These are phyloP conservation scores for Pyrenophora tritici-repentis DNA, from an alignment of 2,329 filamentous ascomycete species.

Conservation along the genomic window DNA sequence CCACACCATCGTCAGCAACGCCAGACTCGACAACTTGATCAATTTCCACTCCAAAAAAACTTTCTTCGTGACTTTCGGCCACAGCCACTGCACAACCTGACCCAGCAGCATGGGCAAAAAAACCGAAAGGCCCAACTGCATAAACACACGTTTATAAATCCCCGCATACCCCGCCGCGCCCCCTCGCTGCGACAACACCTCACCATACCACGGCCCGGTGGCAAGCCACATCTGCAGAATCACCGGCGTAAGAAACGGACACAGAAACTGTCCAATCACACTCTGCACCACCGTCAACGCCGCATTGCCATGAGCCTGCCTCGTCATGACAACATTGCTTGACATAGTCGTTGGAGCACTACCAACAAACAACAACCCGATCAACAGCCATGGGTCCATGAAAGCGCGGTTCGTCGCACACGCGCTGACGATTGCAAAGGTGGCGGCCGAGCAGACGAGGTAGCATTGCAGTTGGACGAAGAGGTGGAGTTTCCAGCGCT, in stretches of 20 bases:
- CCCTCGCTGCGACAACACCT: slow-evolving; percentile 60
- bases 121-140: slow-evolving; percentile 70
- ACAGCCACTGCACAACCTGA: slow-evolving; percentile 63
- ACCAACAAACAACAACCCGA: slow-evolving; percentile 70
- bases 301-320: slow-evolving; percentile 67
- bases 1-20: slow-evolving; percentile 62
- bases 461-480: slow-evolving; percentile 71
- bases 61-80: slow-evolving; percentile 59
- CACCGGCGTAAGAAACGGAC: slow-evolving; percentile 69
- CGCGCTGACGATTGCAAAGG: slow-evolving; percentile 61
- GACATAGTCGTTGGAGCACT: slow-evolving; percentile 74
- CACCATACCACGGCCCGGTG: slow-evolving; percentile 58
- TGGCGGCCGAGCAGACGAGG: slow-evolving; percentile 66
- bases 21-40: slow-evolving; percentile 52
- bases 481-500: slow-evolving; percentile 70
- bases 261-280: slow-evolving; percentile 70
- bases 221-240: slow-evolving; percentile 67
- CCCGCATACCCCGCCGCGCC: slow-evolving; percentile 60
- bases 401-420: slow-evolving; percentile 55
- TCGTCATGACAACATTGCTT: slow-evolving; percentile 76
- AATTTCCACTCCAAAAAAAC: slow-evolving; percentile 57
- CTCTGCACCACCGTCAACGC: slow-evolving; percentile 63
- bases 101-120: slow-evolving; percentile 67
- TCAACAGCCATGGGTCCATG: slow-evolving; percentile 67
- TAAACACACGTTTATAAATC: slow-evolving; percentile 70